Base-by-base conservation (phyloP, 176 grass and related monocot genomes). In the Oryza coarctata region DNA sequence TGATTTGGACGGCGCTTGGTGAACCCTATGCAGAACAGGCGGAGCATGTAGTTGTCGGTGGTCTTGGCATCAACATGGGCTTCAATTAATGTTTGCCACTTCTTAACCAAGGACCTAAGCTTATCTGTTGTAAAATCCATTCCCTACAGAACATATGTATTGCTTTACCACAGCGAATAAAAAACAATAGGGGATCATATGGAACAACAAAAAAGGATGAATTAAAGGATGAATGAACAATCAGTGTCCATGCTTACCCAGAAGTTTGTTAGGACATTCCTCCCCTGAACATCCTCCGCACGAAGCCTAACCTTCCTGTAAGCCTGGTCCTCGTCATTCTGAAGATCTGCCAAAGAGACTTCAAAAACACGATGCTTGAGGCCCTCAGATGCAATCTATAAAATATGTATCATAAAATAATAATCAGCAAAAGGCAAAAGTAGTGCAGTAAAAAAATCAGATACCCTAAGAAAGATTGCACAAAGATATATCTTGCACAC, bases 351-450 rank as follows among this genome's bases (percentile, higher is more conserved):
- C 3, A 45, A 14, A 43, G 78, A 90, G 20, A 93, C 83, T 60
- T 97, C 94, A 65, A 97, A 97, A 6, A 97, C 94, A 80, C 90
- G 85, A 86, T 96, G 94, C 40, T 97, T 97, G 0, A 97, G 81
- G 32, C 94, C 90, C 74, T 97, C 94, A 4, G 94, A 97, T 0
- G 88, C 94, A 70, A 97, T 97, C 94, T 93, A 45, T 12, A 47
- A 73, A 12, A 35, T 1, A 57, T n/a, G n/a, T 72, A 39, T 13
- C 41, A 68, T 27, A 1, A 1, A 31, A 23, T 18, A 36, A 63
- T 63, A 15, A 14, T 45, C 33, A 74, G 47, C 34, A 41, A 77
- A 14, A 22, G 27, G 36, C 34, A 41, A 76, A 18, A 18, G 25
- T 22, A 50, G 28, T 28, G 32, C 13, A 8, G 61, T 20, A 40